phyloP scores from a whole-genome alignment of 2,329 filamentous ascomycete genomes.

The Aspergillus awamori region DNA sequence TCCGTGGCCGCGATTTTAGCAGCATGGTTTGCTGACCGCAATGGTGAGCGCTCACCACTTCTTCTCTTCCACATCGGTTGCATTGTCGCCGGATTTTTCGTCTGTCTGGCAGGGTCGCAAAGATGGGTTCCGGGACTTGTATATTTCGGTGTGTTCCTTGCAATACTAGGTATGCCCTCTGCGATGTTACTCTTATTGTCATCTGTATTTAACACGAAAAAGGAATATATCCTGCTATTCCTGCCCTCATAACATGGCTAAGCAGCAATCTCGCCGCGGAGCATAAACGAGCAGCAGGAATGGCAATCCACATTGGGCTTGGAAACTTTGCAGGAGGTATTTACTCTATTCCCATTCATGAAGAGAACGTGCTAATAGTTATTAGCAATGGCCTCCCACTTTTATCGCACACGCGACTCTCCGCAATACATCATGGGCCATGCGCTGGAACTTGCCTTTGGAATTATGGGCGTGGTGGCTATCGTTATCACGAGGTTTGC shows the following conservation, averaged over 20 bases:
- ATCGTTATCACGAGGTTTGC: constrained; percentile 49
- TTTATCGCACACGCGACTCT: constrained; percentile 60
- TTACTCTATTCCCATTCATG: background rate
- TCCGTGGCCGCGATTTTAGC: constrained; percentile 43
- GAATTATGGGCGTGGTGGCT: constrained; percentile 50
- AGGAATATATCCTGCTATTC: constrained; percentile 52
- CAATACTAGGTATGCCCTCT: constrained; percentile 44
- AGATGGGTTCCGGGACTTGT: constrained; percentile 43
- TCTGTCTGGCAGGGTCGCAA: constrained; percentile 42
- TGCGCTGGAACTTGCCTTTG: constrained; percentile 55
- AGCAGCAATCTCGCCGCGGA: constrained; percentile 62
- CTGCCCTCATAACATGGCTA: constrained; percentile 58
- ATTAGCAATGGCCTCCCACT: constrained; percentile 69
- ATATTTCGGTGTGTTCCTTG: constrained; percentile 53
- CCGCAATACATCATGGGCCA: constrained; percentile 57
- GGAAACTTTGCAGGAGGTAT: constrained; percentile 55
- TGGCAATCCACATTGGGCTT: constrained; percentile 65
- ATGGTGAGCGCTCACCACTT: constrained; percentile 58
- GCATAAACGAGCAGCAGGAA: constrained; percentile 60
- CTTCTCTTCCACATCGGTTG: constrained; percentile 57
- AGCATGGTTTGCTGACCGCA: constrained; percentile 61
- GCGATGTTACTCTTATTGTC: no score
- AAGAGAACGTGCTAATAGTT: background rate
- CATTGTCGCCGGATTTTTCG: constrained; percentile 61
- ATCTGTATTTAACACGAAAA: constrained; percentile 1